A percentile compares a stretch with the other conserved stretches of the same genome.
Conservation (phyloP, 1,139 yeast species). For the Blastobotrys illinoisensis region DNA sequence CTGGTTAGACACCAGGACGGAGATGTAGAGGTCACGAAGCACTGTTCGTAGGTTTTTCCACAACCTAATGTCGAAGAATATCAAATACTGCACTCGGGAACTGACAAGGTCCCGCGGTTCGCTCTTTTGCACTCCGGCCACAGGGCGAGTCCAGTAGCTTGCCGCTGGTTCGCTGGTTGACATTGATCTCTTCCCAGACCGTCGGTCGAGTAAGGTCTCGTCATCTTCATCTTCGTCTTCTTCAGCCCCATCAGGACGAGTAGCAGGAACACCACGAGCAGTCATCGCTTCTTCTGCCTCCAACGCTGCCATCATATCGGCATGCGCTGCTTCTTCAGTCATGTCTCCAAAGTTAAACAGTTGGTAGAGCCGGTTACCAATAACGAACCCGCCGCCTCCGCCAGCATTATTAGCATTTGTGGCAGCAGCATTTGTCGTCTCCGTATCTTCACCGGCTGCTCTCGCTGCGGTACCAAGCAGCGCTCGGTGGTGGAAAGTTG, state of each 20-base stretch:
- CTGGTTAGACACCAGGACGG: slow-evolving; percentile 63
- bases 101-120: slow-evolving; percentile 11
- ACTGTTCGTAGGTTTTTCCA: slow-evolving; percentile 61
- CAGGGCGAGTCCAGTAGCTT: slow-evolving; percentile 10
- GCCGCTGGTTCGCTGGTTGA: slow-evolving; percentile 2
- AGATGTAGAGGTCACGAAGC: slow-evolving; percentile 64
- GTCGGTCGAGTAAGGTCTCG: slow-evolving; percentile 1
- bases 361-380: background rate
- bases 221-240: slow-evolving; percentile 7
- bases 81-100: slow-evolving; percentile 68
- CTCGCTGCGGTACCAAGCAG: background rate
- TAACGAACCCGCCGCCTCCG: background rate
- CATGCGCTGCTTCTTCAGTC: background rate
- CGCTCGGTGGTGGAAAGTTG: background rate
- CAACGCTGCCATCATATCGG: background rate
- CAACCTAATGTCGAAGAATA: slow-evolving; percentile 63
- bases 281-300: slow-evolving; percentile 3
- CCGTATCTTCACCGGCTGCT: background rate
- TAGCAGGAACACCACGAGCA: slow-evolving; percentile 1
- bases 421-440: background rate
- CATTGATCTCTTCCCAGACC: slow-evolving; percentile 2
- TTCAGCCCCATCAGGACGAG: slow-evolving; percentile 10
- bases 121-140: slow-evolving; percentile 2
- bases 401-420: background rate
- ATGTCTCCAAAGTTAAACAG: background rate